Base-by-base conservation (phyloP, 2,329 filamentous ascomycete genomes). In the Thelonectria olida region DNA sequence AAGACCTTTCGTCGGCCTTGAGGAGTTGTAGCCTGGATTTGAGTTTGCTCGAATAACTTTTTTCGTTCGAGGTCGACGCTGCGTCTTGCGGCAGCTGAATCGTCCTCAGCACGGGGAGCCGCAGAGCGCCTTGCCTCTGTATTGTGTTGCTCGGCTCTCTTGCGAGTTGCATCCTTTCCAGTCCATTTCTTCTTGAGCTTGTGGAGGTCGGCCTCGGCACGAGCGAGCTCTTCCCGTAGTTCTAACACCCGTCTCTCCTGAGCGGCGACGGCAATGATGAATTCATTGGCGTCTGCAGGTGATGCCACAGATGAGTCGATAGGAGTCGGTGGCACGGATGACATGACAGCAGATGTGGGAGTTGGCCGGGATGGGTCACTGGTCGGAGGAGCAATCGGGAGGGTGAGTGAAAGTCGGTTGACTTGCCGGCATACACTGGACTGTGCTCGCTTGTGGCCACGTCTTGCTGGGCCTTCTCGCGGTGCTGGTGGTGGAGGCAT, bases 211-310 rank as follows among this genome's bases (percentile, higher is more conserved):
- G 82, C 79, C 75, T 99, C 95, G 6, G 96, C 95, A 61, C 89
- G 90, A 22, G 83, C 81, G n/a, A 99, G 82, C 76, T 98, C 95
- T 76, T 99, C 96, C 61, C 90, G 91, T 53, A 99, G 82, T 78
- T 98, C 96, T 58, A 99, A 80, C 2, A 99, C 95, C 67, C 88
- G 89, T 58, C 96, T 86, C 80, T 99, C 96, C 79, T 98, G 94
- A 13, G 92, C 90, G 44, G 96, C 96, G 71, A 99, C 91, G 58
- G 94, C 91, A 63, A 93, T 94, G 67, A 99, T 89, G 71, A 97
- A 92, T 51, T 89, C 84, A 71, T 84, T 85, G 52, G 87, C 81
- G 63, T 90, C 87, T 36, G 80, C 77, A 1, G 84, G 84, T 1
- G 81, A 81, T 39, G 76, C 71, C 25, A 81, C 56, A 7, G 69